Evolutionary conservation across 2,329 filamentous ascomycete genomes (phyloP), one percentile per base, ranked within the genome.

Genomic region (Paradendryphiella salina): DNA sequence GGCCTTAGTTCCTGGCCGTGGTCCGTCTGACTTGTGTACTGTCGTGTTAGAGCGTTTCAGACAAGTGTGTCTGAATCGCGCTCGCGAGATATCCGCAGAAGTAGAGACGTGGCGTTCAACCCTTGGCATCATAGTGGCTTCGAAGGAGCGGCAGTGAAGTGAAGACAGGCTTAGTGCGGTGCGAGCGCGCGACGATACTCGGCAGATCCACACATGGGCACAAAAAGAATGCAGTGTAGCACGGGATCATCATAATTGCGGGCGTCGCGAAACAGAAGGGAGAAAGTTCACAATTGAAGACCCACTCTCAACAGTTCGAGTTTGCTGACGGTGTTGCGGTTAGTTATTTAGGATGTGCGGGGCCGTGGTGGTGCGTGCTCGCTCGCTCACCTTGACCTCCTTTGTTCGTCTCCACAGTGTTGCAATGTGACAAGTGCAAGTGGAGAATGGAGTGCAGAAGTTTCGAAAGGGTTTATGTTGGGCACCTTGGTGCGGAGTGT

Each of bases 231-330:
- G 32, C 35, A 14, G 26, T 23, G 39, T 41, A 41, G 39, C 39
- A 41, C 39, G 39, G 15, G 39, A 41, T 29, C 39, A 41, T 20
- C 28, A 13, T 29, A 28, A 17, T 31, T 20, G 15, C 15, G 13
- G 28, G 10, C 8, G 14, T n/a, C 35, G 21, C 17, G 33, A 10
- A 18, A 3, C 21, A 46, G 20, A 35, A 37, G 11, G 40, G 23
- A 32, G 28, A 17, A 39, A 33, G 38, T 43, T 43, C 28, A 39
- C 42, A 34, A 32, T 26, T 46, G 46, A 10, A 38, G 56, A 46
- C 54, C 58, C 58, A 57, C 58, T 57, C 56, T 59, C 58, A 61
- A 61, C 58, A 61, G 40, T 55, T 59, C 45, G 48, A 45, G 32
- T 55, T 35, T 52, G 43, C 49, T 47, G 31, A 44, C 38, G 18